Evolutionary conservation across 345 rosid species (phyloP), one percentile per base, ranked within the genome.

Genomic region (Hibiscus mutabilis): DNA sequence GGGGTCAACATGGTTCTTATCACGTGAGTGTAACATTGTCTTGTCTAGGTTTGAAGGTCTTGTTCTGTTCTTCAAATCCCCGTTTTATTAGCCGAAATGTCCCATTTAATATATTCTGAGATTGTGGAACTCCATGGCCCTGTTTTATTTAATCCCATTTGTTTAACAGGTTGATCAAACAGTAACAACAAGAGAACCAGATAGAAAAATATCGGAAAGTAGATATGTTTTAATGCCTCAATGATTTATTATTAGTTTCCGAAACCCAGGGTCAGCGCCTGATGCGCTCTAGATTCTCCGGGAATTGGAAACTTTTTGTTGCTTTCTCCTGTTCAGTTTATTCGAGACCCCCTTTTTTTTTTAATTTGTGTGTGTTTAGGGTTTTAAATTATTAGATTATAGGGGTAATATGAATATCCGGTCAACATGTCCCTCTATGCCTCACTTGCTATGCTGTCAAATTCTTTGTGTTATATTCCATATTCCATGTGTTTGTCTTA

Each of bases 261-360:
- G 81, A 84, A 42, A 51, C 85, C 88, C 79, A 68, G 11, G 86
- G 95, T 90, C 97, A 93, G 98, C 91, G 90, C 83, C 96, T 87
- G 89, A 88, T 91, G 88, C 98, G 97, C 94, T 87, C 94, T 87
- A 94, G 96, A 86, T 87, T 91, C 93, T 77, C 87, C 79, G 96
- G 91, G 85, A 89, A 88, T 66, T 82, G 88, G 0, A 76, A 27
- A 15, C 9, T 0, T 25, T 60, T 76, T 76, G 29, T 72, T 73
- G 66, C 66, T 75, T 73, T 24, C 31, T 71, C 55, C 62, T 29
- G 75, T 76, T 37, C 51, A 11, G 68, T 59, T 25, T 6, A 49
- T 1, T n/a, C n/a, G n/a, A n/a, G n/a, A n/a, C n/a, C n/a, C 70
- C 69, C 57, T n/a, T n/a, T n/a, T 66, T 27, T 14, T 27, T 25